phyloP scores from a whole-genome alignment of 2,329 filamentous ascomycete genomes.

The Alternaria arborescens region DNA sequence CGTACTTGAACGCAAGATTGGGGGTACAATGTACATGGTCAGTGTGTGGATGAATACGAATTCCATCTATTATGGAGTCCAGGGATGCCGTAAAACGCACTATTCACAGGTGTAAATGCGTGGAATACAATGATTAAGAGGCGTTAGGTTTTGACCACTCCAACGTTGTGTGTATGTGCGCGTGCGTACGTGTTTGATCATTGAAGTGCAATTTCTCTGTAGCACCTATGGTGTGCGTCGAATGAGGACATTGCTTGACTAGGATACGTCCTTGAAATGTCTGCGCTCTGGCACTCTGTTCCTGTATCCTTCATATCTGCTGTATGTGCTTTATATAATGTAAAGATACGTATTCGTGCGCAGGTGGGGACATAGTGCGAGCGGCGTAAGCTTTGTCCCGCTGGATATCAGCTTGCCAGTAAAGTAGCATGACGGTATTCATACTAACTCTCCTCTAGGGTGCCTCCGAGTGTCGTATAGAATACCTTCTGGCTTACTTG shows the following conservation, averaged over 20 bases:
- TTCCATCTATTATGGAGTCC: not conserved
- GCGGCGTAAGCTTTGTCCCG: not conserved
- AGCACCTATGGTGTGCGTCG: not conserved
- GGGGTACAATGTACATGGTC: not conserved
- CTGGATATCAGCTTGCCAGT: not conserved
- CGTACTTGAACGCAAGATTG: not conserved
- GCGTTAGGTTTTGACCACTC: not conserved
- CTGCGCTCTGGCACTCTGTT: not conserved
- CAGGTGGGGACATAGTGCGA: not conserved
- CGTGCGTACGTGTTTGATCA: not conserved
- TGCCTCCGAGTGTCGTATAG: not conserved
- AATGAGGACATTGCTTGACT: not conserved
- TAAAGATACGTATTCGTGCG: not conserved
- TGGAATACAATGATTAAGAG: not conserved
- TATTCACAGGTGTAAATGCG: not conserved
- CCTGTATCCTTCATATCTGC: not conserved
- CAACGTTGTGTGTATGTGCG: not conserved
- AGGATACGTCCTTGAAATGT: not conserved
- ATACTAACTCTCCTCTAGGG: not conserved
- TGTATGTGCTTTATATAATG: not conserved
- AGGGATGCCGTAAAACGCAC: too few relatives aligned
- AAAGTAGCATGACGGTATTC: not conserved
- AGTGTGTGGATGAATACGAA: not conserved
- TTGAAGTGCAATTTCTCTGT: not conserved
- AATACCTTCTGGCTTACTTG: not conserved